phyloP scores from a whole-genome alignment of 108 stramenopile genomes.

The Cyclotella distinguenda region DNA sequence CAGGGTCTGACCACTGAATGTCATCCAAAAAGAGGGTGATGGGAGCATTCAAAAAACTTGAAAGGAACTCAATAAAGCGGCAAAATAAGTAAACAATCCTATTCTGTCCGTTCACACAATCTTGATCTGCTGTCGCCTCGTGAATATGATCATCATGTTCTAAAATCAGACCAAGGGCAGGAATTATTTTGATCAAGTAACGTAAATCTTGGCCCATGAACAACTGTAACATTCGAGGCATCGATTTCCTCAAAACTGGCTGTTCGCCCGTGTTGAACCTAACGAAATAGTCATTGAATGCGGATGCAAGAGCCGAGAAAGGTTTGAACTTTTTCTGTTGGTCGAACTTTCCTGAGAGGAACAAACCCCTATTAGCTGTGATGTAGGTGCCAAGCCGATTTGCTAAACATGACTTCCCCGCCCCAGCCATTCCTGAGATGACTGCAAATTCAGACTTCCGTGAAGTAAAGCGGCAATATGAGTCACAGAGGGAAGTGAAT shows the following conservation, averaged over 20 bases:
- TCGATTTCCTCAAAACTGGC: not conserved
- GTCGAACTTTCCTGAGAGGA: constrained; percentile 26
- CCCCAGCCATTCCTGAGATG: constrained; percentile 22
- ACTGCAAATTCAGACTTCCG: constrained; percentile 14
- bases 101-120: not conserved
- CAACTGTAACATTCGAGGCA: not conserved
- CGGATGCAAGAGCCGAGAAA: constrained; percentile 5
- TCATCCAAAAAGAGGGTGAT: constrained; percentile 10
- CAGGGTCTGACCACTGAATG: constrained; percentile 19
- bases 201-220: not conserved
- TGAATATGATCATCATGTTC: not conserved
- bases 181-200: not conserved
- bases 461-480: constrained; percentile 2
- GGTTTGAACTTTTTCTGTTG: constrained; percentile 10
- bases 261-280: not conserved
- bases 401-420: constrained; percentile 10
- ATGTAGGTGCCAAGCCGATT: not conserved
- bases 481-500: not conserved
- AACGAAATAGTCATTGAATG: not conserved
- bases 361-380: not conserved
- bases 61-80: not conserved
- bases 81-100: not conserved
- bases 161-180: not conserved
- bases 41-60: not conserved
- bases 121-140: not conserved